Percentiles rank a stretch among this genome's conserved stretches.
These are phyloP conservation scores for Fraxinus dipetala DNA, from an alignment of 305 asterid species.

Conservation along the genomic window DNA sequence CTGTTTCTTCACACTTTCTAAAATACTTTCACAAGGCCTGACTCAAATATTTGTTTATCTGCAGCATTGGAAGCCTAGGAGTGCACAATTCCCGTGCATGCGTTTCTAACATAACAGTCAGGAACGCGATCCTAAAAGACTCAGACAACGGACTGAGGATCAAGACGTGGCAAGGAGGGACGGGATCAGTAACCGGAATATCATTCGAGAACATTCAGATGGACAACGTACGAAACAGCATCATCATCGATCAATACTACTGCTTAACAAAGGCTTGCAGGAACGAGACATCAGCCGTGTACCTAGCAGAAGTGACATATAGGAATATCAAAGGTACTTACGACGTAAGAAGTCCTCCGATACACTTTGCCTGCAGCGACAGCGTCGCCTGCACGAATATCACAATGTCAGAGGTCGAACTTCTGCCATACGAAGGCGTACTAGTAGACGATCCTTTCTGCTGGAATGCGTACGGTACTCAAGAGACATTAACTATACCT, in stretches of 20 bases:
- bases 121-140: slow-evolving; percentile 52
- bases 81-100: slow-evolving; percentile 76
- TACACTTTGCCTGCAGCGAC: slow-evolving; percentile 92
- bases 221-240: slow-evolving; percentile 84
- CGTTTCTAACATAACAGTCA: slow-evolving; percentile 75
- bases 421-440: slow-evolving; percentile 68
- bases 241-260: slow-evolving; percentile 83
- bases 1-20: neutral
- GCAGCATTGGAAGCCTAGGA: slow-evolving; percentile 93
- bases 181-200: slow-evolving; percentile 72
- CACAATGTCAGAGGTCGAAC: slow-evolving; percentile 88
- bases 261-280: slow-evolving; percentile 71
- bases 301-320: slow-evolving; percentile 52
- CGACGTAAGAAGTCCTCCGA: slow-evolving; percentile 78
- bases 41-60: neutral
- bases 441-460: slow-evolving; percentile 86
- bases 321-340: slow-evolving; percentile 85
- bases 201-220: slow-evolving; percentile 74
- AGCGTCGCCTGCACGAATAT: slow-evolving; percentile 79
- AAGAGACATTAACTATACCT: slow-evolving; percentile 80
- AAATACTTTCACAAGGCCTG: neutral
- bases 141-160: slow-evolving; percentile 81
- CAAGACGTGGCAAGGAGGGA: slow-evolving; percentile 98
- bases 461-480: slow-evolving; percentile 86
- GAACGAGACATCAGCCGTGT: slow-evolving; percentile 76